phyloP scores from a whole-genome alignment of 2,329 filamentous ascomycete species.

The Byssothecium circinans region DNA sequence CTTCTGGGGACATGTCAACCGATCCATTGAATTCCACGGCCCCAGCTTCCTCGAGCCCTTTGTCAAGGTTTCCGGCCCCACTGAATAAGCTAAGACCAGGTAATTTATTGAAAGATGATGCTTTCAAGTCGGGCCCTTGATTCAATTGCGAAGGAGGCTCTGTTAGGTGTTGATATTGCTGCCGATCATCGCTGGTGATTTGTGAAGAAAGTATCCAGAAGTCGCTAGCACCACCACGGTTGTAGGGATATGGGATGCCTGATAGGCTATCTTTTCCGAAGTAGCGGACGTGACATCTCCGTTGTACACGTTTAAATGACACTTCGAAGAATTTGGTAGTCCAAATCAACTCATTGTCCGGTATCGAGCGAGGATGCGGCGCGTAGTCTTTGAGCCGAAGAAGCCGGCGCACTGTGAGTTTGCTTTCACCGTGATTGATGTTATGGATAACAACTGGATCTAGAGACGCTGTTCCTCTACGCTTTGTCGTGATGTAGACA shows the following conservation, averaged over 20 bases:
- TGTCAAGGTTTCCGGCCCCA: conserved; percentile 75
- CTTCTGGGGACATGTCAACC: conserved; percentile 65
- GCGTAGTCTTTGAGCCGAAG: conserved; percentile 54
- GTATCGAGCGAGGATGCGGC: too few relatives aligned
- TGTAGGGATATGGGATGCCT: conserved; percentile 66
- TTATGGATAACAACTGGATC: conserved; percentile 64
- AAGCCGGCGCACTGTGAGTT: conserved; percentile 55
- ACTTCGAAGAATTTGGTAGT: conserved; percentile 51
- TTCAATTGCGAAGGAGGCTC: conserved; percentile 24
- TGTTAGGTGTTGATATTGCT: conserved; percentile 7
- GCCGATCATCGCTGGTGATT: conserved; percentile 36
- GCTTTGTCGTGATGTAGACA: conserved; percentile 52
- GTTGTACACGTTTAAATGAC: conserved; percentile 48
- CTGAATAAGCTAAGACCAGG: conserved; percentile 72
- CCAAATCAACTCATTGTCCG: conserved; percentile 65
- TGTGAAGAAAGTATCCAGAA: conserved; percentile 71
- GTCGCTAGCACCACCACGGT: conserved; percentile 65
- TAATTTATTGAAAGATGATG: conserved; percentile 36
- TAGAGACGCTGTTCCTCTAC: conserved; percentile 41
- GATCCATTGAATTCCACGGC: conserved; percentile 66
- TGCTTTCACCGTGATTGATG: conserved; percentile 31
- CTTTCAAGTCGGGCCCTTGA: conserved; percentile 62
- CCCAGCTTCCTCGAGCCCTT: conserved; percentile 72
- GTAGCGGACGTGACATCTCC: conserved; percentile 64
- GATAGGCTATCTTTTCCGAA: conserved; percentile 33